A percentile compares a stretch with the other conserved stretches of the same genome.
phyloP scores from a whole-genome alignment of 2,329 filamentous ascomycete species.

The Hypoxylon sp. region DNA sequence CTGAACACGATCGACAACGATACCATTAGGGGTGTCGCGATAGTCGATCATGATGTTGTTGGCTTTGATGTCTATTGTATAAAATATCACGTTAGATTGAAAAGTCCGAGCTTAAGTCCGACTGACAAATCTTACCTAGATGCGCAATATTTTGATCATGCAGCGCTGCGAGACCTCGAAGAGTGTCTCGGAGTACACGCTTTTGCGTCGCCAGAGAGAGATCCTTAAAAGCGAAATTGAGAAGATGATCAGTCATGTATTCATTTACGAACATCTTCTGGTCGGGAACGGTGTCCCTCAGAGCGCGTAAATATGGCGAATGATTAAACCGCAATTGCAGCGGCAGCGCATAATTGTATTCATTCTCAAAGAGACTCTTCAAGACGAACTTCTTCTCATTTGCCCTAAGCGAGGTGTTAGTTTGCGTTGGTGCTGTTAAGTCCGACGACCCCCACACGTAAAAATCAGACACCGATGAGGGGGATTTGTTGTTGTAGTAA shows the following conservation, averaged over 20 bases:
- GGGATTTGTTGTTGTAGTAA: too few species aligned
- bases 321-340: conserved; percentile 45
- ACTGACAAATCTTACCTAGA: conserved; percentile 40
- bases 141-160: conserved; percentile 51
- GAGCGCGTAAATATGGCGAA: conserved; percentile 50
- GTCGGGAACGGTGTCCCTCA: conserved; percentile 54
- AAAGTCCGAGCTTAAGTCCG: conserved; percentile 22
- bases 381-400: conserved; percentile 48
- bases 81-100: conserved; percentile 15
- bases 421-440: conserved; percentile 16
- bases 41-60: conserved; percentile 56
- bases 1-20: conserved; percentile 49
- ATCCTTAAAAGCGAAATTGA: conserved; percentile 53
- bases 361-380: conserved; percentile 47
- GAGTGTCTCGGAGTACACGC: conserved; percentile 53
- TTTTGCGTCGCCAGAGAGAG: conserved; percentile 50
- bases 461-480: not conserved
- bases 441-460: conserved; percentile 15
- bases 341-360: conserved; percentile 48
- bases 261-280: conserved; percentile 56
- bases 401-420: conserved; percentile 34
- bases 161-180: conserved; percentile 50
- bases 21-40: conserved; percentile 44
- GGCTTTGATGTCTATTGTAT: conserved; percentile 53
- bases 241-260: conserved; percentile 54